phyloP scores from a whole-genome alignment of 2,329 filamentous ascomycete species.

The Claviceps sorghi region DNA sequence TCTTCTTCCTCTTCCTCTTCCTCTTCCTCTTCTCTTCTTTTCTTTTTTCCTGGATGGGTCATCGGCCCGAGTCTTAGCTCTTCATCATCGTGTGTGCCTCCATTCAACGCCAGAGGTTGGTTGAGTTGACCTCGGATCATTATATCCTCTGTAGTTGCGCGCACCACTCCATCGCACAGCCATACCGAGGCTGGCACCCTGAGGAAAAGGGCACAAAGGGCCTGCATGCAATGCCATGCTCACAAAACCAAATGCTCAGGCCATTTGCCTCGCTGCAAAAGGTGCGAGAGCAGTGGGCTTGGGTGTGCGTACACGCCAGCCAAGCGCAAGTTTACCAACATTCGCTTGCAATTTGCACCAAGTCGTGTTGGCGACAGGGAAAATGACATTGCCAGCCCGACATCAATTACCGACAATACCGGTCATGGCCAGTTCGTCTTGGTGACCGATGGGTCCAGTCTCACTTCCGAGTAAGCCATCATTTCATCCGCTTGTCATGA shows the following conservation, averaged over 20 bases:
- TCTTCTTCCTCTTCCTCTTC: too few relatives aligned
- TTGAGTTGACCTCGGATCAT: neutral
- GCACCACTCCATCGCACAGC: conserved; percentile 25
- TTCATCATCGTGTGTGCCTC: neutral
- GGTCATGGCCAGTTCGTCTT: conserved; percentile 9
- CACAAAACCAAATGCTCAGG: conserved; percentile 31
- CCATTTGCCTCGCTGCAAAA: conserved; percentile 24
- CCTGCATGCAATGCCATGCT: conserved; percentile 26
- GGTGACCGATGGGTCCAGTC: conserved; percentile 11
- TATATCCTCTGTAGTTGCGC: conserved; percentile 15
- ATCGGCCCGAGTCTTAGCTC: neutral
- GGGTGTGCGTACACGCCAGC: conserved; percentile 25
- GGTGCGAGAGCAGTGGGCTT: conserved; percentile 21
- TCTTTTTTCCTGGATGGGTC: too few relatives aligned
- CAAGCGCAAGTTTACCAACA: conserved; percentile 23
- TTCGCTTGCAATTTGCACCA: conserved; percentile 12
- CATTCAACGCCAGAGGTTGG: neutral
- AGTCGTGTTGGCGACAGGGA: neutral
- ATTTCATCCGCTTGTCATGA: neutral
- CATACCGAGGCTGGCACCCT: conserved; percentile 28
- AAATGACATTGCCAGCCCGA: conserved; percentile 12
- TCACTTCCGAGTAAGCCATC: conserved; percentile 17
- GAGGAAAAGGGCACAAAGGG: conserved; percentile 26
- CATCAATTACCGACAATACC: conserved; percentile 6
- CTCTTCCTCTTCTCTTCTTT: too few relatives aligned